Evolutionary conservation across 306 rosid genomes (phyloP).

Genomic region (Hippophae rhamnoides): DNA sequence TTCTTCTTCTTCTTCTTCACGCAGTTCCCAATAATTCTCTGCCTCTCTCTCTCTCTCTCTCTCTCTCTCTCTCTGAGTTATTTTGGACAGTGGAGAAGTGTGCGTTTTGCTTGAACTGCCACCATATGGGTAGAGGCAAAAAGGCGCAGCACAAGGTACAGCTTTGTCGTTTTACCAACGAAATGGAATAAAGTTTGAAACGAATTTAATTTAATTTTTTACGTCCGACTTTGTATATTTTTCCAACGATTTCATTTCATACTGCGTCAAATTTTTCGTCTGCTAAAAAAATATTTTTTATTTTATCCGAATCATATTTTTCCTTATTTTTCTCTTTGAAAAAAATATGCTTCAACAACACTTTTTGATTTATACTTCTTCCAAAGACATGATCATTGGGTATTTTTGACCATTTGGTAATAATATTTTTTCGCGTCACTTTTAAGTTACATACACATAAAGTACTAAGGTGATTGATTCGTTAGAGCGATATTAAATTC

Average conservation of each 20-base stretch:
- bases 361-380: too few relatives aligned
- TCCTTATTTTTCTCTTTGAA: too few relatives aligned
- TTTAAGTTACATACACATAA: too few relatives aligned
- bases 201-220: constrained; percentile 16
- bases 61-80: not conserved
- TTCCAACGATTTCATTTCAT: not conserved
- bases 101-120: not conserved
- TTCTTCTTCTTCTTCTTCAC: constrained; percentile 3
- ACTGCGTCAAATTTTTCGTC: not conserved
- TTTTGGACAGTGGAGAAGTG: not conserved
- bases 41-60: not conserved
- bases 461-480: too few relatives aligned
- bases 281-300: not conserved
- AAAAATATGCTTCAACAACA: too few relatives aligned
- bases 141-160: not conserved
- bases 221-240: constrained; percentile 22
- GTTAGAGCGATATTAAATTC: too few relatives aligned
- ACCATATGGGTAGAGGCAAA: not conserved
- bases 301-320: too few relatives aligned
- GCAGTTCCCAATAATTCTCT: constrained; percentile 15
- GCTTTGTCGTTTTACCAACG: constrained; percentile 22
- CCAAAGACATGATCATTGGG: too few relatives aligned
- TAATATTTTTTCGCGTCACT: too few relatives aligned
- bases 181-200: not conserved
- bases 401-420: too few relatives aligned